Base-by-base conservation (phyloP, 2,329 filamentous ascomycete genomes). In the Nemania serpens region DNA sequence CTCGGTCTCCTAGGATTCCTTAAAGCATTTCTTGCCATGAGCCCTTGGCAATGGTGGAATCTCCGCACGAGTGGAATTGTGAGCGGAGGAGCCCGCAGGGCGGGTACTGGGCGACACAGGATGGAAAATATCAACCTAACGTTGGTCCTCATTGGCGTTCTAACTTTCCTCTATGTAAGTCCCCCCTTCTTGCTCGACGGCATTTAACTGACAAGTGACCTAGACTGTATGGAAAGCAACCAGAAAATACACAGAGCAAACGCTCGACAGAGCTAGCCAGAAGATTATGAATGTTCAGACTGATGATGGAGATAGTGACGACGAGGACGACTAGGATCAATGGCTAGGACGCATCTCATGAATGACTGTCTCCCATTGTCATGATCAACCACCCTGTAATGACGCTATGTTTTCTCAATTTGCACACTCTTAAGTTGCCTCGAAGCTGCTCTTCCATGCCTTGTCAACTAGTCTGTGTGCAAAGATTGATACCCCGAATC, bases 381-480 rank as follows among this genome's bases (percentile, higher is more conserved):
- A 49, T 52, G 59, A 46, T 18, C 51, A 18, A 46, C 29, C 7
- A 59, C 18, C 46, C 15, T 25, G 20, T 41, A 48, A 42, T 22
- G 20, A 47, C 9, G 33, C 17, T 55, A 70, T 75, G 52, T 70
- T 33, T 47, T 50, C 43, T 37, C 45, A 55, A 66, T 12, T 75
- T 90, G 92, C 92, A 94, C 90, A 89, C 91, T 90, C 89, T 96
- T 97, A 90, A 97, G 93, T 95, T 96, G 91, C 85, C 91, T 93
- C 85, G 84, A 87, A 79, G 78, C 75, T 82, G 81, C 82, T 85
- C 80, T 79, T 84, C 90, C 85, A 85, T 94, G 88, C 87, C 86
- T 86, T 93, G 91, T 88, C 89, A 88, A 95, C 93, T 88, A 95
- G 93, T 97, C 93, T 91, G 87, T 88, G 90, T 96, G 93, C 93